phyloP scores from a whole-genome alignment of 345 rosid species.

The Atalantia buxifolia region DNA sequence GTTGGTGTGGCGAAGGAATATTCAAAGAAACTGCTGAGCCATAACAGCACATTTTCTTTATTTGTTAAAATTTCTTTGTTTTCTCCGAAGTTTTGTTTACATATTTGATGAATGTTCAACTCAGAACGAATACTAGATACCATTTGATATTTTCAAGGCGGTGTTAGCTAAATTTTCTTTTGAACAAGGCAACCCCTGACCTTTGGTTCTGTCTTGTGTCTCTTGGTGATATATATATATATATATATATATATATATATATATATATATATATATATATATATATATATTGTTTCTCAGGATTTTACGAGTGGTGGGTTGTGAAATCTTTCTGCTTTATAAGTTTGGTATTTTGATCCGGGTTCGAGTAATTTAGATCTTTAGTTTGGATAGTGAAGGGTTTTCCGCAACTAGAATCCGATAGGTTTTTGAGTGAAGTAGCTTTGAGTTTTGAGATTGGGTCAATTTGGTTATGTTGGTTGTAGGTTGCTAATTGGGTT shows the following conservation, averaged over 20 bases:
- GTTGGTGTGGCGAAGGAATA: not conserved
- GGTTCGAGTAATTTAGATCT: constrained; percentile 8
- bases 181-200: not conserved
- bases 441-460: not conserved
- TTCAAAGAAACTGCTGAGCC: constrained; percentile 18
- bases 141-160: constrained; percentile 11
- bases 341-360: constrained; percentile 7
- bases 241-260: no score
- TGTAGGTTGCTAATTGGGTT: not conserved
- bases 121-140: not conserved
- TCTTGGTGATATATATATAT: no score
- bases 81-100: not conserved
- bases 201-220: not conserved
- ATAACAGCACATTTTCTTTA: not conserved
- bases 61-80: not conserved
- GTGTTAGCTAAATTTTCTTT: not conserved
- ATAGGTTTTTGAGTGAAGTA: not conserved
- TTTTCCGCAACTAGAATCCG: not conserved
- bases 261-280: no score
- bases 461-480: not conserved
- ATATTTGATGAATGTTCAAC: not conserved
- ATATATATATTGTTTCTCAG: not conserved
- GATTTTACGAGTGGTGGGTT: constrained; percentile 10
- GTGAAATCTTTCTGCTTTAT: constrained; percentile 11
- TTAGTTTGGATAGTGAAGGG: not conserved